Percentiles rank a stretch among this genome's conserved stretches.
Evolutionary conservation across 306 rosid genomes (phyloP).

Genomic region (Lotus japonicus): DNA sequence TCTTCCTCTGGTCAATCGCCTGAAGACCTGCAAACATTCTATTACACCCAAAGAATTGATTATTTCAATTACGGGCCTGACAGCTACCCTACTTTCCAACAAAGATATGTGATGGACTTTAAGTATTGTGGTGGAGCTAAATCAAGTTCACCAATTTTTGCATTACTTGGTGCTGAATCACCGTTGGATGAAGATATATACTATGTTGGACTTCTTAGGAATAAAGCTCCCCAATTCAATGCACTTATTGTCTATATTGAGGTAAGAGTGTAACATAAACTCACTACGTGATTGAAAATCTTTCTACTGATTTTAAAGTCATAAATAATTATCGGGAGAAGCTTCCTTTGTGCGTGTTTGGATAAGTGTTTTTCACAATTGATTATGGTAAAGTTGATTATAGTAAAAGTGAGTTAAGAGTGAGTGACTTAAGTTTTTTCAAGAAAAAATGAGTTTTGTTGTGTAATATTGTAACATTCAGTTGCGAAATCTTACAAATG

Average conservation of each 20-base stretch:
- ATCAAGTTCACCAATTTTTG: slow-evolving; percentile 44
- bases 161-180: slow-evolving; percentile 41
- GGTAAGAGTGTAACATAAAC: slow-evolving; percentile 20
- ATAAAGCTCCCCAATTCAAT: slow-evolving; percentile 34
- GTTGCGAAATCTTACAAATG: no score
- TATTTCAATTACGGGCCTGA: slow-evolving; percentile 51
- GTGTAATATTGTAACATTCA: no score
- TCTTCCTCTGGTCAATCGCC: background rate
- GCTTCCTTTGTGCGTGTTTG: no score
- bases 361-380: no score
- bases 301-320: no score
- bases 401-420: no score
- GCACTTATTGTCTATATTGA: slow-evolving; percentile 44
- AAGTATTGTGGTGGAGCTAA: slow-evolving; percentile 38
- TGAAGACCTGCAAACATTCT: slow-evolving; percentile 20
- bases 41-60: slow-evolving; percentile 44
- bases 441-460: no score
- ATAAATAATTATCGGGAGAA: no score
- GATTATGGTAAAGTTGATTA: no score
- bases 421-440: no score
- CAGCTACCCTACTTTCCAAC: slow-evolving; percentile 39
- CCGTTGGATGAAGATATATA: slow-evolving; percentile 8
- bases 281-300: no score
- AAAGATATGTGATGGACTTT: slow-evolving; percentile 34
- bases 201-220: slow-evolving; percentile 22